phyloP scores from a whole-genome alignment of 768 basidiomycete species.

The Cystoderma amianthinum region DNA sequence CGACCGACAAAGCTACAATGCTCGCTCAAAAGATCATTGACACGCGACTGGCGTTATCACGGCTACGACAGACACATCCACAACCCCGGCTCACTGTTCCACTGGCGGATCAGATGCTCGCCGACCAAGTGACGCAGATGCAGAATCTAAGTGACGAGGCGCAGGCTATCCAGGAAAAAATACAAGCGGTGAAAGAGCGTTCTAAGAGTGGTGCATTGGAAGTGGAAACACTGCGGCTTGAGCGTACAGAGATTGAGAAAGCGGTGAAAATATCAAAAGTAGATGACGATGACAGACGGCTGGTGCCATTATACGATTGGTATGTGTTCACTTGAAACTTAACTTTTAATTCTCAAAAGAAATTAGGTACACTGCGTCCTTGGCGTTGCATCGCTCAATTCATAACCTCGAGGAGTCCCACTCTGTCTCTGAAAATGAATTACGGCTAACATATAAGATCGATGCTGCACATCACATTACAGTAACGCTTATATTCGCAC shows the following conservation, averaged over 20 bases:
- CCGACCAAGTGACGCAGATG: conserved; percentile 75
- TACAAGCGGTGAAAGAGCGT: conserved; percentile 49
- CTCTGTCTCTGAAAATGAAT: conserved; percentile 67
- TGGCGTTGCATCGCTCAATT: conserved; percentile 57
- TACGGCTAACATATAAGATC: conserved; percentile 61
- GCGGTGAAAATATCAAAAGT: conserved; percentile 49
- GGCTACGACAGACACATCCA: conserved; percentile 76
- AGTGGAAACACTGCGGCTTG: conserved; percentile 50
- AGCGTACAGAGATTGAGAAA: conserved; percentile 67
- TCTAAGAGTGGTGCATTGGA: conserved; percentile 52
- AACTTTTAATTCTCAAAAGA: not conserved
- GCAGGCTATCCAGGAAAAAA: conserved; percentile 40
- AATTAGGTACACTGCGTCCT: conserved; percentile 63
- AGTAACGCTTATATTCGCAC: conserved; percentile 59
- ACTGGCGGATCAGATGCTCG: conserved; percentile 66
- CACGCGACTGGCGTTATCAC: conserved; percentile 70
- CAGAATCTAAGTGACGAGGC: conserved; percentile 66
- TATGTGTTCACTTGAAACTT: conserved; percentile 19
- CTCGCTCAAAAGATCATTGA: conserved; percentile 79
- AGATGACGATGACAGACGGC: conserved; percentile 57
- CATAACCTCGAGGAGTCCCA: conserved; percentile 53
- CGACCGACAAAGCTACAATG: conserved; percentile 45
- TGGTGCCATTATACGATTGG: conserved; percentile 67
- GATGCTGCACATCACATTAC: conserved; percentile 29
- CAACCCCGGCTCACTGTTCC: conserved; percentile 73